Evolutionary conservation across 2,329 filamentous ascomycete genomes (phyloP), one percentile per base, ranked within the genome.

Genomic region (Xenosphaeropsis pyriputrescens): DNA sequence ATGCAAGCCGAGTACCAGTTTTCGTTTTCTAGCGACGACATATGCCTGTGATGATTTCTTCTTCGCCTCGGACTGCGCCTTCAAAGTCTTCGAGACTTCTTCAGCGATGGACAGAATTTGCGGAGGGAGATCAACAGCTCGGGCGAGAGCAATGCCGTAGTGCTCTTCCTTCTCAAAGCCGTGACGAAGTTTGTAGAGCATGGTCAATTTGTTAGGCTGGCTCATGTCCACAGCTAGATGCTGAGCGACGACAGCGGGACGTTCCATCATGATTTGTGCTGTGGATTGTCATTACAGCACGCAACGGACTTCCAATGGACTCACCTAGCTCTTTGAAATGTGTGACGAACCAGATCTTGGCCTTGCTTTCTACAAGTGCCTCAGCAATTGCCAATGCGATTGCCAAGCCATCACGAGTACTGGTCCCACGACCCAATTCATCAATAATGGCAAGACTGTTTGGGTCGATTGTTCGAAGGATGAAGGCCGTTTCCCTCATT

Each of bases 401-500:
- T 0, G 85, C 79, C 2, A 96, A 62, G 0, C 91, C 91, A 52
- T 98, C 91, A 17, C 78, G 70, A 0, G 83, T 89, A 52, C 85
- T 91, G 0, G 91, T 98, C 1, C 86, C 89, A 18, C 91, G 73
- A 0, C 91, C 89, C 3, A 98, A 70, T 52, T 98, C 91, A 49
- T 98, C 91, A 36, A 98, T 74, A 35, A 98, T 82, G 2, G 79
- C 76, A 48, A 94, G 67, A 47, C 83, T 89, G 35, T 74, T 71
- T 6, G 68, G 65, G 45, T 86, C 79, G 39, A 95, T 73, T 50
- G 94, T 93, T 37, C 71, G 72, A 1, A 96, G 61, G 39, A 98
- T 95, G 54, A 93, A 94, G 0, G 88, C 85, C 62, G 89, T 93
- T 50, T 96, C 91, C 32, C 85, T 72, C 91, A 98, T 96, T 57